These are phyloP conservation scores for Strobilomyces echinocephalus DNA, from an alignment of 768 basidiomycete genomes.

Conservation along the genomic window DNA sequence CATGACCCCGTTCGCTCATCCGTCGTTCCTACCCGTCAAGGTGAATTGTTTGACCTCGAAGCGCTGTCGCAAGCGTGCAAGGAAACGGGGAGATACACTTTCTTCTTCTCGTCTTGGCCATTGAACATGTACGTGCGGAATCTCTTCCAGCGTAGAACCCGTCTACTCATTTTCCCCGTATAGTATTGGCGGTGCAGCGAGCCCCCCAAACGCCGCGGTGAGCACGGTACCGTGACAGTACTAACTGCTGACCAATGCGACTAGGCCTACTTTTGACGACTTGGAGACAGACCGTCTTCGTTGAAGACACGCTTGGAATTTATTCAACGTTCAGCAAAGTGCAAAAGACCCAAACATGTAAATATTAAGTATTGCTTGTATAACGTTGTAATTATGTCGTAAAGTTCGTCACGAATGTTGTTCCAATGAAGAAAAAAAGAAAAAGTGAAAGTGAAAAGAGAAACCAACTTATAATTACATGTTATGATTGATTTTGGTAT, in stretches of 20 bases:
- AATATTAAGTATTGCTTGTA: constrained; percentile 17
- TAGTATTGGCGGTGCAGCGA: constrained; percentile 62
- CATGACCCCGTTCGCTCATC: not conserved
- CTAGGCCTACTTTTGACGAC: constrained; percentile 28
- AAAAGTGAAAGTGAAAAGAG: not conserved
- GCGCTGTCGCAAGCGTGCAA: constrained; percentile 52
- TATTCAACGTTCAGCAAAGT: not conserved
- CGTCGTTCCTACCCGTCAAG: constrained; percentile 25
- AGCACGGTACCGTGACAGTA: constrained; percentile 17
- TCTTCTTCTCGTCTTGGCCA: constrained; percentile 76
- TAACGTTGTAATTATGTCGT: constrained; percentile 27
- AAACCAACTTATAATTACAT: constrained; percentile 27
- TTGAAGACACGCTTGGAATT: not conserved
- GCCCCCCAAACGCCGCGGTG: constrained; percentile 68
- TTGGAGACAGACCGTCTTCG: not conserved
- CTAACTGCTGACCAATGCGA: not conserved
- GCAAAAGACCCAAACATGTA: not conserved
- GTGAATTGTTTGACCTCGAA: constrained; percentile 72
- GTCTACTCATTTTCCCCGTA: not conserved
- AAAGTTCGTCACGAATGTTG: constrained; percentile 18
- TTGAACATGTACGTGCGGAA: constrained; percentile 53
- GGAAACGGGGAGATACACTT: constrained; percentile 57
- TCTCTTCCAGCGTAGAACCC: not conserved
- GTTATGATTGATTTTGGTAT: constrained; percentile 16
- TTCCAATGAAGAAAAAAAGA: constrained; percentile 3